Evolutionary conservation across 2,329 filamentous ascomycete genomes (phyloP).

Genomic region (Colletotrichum endophyticum): DNA sequence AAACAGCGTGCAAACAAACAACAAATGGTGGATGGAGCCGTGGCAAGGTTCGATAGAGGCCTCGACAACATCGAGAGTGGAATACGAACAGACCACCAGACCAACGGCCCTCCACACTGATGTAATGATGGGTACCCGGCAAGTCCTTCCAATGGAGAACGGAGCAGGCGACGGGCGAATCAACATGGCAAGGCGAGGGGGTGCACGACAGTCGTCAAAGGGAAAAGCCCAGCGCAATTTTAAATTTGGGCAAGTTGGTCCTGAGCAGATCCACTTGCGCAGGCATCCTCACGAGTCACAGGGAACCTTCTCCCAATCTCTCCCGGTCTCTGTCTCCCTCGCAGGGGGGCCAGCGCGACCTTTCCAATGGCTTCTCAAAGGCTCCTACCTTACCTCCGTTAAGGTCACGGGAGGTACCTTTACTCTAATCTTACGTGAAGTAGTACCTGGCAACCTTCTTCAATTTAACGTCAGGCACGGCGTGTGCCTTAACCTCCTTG

Average conservation of each 20-base stretch:
- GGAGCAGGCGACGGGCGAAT: background rate
- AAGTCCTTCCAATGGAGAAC: conserved; percentile 1
- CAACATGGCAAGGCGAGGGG: background rate
- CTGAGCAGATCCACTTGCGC: background rate
- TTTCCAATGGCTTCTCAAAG: background rate
- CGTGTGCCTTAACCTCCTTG: background rate
- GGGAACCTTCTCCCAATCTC: background rate
- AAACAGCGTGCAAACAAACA: background rate
- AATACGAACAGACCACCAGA: conserved; percentile 19
- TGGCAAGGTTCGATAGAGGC: conserved; percentile 8
- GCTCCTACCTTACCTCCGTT: background rate
- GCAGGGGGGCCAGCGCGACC: background rate
- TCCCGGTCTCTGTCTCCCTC: background rate
- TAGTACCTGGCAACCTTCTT: background rate
- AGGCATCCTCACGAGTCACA: conserved; percentile 8
- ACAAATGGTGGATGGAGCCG: background rate
- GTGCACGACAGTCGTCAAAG: background rate
- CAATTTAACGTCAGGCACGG: background rate
- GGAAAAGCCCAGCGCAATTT: conserved; percentile 8
- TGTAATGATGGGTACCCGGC: conserved; percentile 9
- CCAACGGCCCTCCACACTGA: conserved; percentile 15
- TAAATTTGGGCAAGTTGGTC: conserved; percentile 10
- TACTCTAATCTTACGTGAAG: background rate
- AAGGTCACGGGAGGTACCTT: background rate
- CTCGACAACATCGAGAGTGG: conserved; percentile 1